A percentile compares a stretch with the other conserved stretches of the same genome.
Conservation (phyloP, 139 green algal species). For the Pedinophyceae sp. region DNA sequence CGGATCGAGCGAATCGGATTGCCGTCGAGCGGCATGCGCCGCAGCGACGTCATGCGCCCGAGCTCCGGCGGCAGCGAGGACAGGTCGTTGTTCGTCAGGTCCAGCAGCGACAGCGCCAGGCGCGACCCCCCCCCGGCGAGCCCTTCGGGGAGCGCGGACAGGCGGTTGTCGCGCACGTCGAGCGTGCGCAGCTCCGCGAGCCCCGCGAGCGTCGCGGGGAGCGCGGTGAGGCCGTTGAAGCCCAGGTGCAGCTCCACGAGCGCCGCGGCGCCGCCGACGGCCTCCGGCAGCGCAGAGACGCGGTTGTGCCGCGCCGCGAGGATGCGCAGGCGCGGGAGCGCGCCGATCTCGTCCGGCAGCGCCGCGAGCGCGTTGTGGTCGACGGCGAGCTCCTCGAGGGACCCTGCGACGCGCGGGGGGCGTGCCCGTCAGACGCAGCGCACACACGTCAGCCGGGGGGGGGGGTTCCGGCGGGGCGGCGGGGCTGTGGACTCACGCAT, state of each 20-base stretch:
- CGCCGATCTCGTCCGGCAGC: constrained; percentile 14
- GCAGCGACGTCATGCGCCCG: constrained; percentile 25
- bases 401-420: constrained; percentile 1
- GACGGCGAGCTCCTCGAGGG: constrained; percentile 22
- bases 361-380: constrained; percentile 20
- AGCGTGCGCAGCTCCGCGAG: constrained; percentile 8
- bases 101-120: constrained; percentile 3
- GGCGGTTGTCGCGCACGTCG: constrained; percentile 18
- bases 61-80: constrained; percentile 19
- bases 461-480: too few relatives aligned
- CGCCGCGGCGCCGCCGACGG: constrained; percentile 13
- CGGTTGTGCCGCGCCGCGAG: constrained; percentile 24
- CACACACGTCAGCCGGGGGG: too few relatives aligned
- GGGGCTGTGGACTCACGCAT: too few relatives aligned
- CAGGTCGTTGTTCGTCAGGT: constrained; percentile 8
- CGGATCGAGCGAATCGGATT: constrained; percentile 25
- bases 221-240: constrained; percentile 12
- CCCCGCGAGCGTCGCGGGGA: background rate
- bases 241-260: constrained; percentile 31
- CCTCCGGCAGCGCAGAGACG: constrained; percentile 18
- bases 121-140: constrained; percentile 1
- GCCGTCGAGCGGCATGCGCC: constrained; percentile 23
- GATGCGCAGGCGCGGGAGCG: constrained; percentile 10
- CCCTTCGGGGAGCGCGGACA: constrained; percentile 8
- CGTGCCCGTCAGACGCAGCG: background rate